Conservation (phyloP, 2,329 filamentous ascomycete genomes). For the Sclerotinia sclerotiorum region DNA sequence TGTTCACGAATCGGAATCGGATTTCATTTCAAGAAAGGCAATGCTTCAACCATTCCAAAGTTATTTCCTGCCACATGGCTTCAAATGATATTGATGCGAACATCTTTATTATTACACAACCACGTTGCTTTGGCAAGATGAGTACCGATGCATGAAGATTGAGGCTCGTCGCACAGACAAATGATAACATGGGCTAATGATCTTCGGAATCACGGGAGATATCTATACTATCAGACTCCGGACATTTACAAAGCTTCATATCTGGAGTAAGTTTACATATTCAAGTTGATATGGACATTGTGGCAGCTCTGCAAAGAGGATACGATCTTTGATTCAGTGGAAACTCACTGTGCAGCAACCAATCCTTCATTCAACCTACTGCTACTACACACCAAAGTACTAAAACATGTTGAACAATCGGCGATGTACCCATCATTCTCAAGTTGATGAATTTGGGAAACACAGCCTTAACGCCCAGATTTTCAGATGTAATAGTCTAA, state of each 20-base stretch:
- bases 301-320: not conserved
- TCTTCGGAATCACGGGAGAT: not conserved
- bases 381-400: not conserved
- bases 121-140: not conserved
- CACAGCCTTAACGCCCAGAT: slow-evolving; percentile 7
- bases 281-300: not conserved
- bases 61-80: not conserved
- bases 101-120: not conserved
- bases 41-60: not conserved
- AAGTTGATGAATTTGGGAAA: slow-evolving; percentile 8
- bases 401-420: not conserved
- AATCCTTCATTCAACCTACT: not conserved
- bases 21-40: not conserved
- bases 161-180: slow-evolving; percentile 12
- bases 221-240: not conserved
- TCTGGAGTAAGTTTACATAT: not conserved
- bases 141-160: not conserved
- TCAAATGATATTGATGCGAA: not conserved
- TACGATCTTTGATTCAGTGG: not conserved
- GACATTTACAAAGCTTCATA: not conserved
- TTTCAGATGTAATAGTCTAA: slow-evolving; percentile 3
- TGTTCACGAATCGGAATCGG: not conserved
- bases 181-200: not conserved
- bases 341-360: not conserved
- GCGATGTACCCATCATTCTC: not conserved